A percentile compares a stretch with the other conserved stretches of the same genome.
Conservation (phyloP, 2,329 filamentous ascomycete species). For the Fusarium burgessii region DNA sequence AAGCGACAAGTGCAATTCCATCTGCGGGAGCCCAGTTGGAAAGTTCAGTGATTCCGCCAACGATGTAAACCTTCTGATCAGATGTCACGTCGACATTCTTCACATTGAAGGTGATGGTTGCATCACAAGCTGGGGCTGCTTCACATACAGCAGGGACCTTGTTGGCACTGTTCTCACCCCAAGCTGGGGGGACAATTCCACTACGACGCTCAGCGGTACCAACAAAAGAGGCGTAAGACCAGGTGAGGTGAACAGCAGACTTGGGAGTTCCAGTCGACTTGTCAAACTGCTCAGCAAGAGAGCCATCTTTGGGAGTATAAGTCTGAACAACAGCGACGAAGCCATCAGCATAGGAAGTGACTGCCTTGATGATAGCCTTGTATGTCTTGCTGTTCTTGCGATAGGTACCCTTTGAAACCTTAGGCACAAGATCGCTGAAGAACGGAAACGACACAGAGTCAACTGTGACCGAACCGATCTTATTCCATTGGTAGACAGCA, state of each 20-base stretch:
- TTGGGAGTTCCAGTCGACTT: conserved; percentile 62
- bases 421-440: conserved; percentile 24
- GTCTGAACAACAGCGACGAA: conserved; percentile 62
- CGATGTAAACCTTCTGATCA: conserved; percentile 38
- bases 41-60: conserved; percentile 54
- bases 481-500: conserved; percentile 76
- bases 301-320: conserved; percentile 72
- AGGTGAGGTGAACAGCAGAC: conserved; percentile 76
- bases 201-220: conserved; percentile 67
- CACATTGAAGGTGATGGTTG: conserved; percentile 39
- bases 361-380: conserved; percentile 18
- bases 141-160: conserved; percentile 32
- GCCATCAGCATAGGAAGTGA: conserved; percentile 21
- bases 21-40: conserved; percentile 52
- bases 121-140: conserved; percentile 43
- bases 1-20: conserved; percentile 63
- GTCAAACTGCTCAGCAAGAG: conserved; percentile 74
- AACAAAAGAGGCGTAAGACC: conserved; percentile 77
- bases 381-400: conserved; percentile 16
- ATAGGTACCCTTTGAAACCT: conserved; percentile 21
- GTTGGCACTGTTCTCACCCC: conserved; percentile 54
- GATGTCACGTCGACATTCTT: conserved; percentile 22
- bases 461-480: conserved; percentile 66
- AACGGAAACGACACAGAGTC: conserved; percentile 15
- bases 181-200: conserved; percentile 64